phyloP scores from a whole-genome alignment of 768 basidiomycete species.

The Cytidiella melzeri region DNA sequence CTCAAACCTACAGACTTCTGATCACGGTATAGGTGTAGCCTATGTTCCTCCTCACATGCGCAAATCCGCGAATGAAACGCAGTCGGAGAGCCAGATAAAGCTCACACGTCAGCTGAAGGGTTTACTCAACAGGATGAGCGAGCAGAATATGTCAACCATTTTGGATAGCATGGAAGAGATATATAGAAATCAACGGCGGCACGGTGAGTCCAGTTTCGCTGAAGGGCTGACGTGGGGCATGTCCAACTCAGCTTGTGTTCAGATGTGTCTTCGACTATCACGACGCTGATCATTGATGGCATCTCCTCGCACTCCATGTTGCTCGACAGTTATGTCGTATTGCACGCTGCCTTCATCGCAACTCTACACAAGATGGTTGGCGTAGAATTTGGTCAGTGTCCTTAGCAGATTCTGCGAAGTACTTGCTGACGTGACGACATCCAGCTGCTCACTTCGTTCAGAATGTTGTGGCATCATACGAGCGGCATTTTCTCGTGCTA shows the following conservation, averaged over 20 bases:
- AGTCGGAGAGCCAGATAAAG: constrained; percentile 41
- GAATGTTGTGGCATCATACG: constrained; percentile 59
- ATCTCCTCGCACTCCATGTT: constrained; percentile 77
- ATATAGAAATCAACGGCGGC: constrained; percentile 70
- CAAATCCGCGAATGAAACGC: constrained; percentile 33
- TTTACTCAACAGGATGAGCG: constrained; percentile 87
- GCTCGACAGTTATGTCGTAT: constrained; percentile 83
- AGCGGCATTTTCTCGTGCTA: constrained; percentile 41
- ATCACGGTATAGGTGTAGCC: constrained; percentile 41
- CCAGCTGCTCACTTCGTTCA: constrained; percentile 83
- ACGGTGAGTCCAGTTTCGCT: constrained; percentile 50
- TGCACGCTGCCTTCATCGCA: constrained; percentile 82
- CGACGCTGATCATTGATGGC: constrained; percentile 68
- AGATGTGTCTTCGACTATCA: constrained; percentile 83
- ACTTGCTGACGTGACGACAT: constrained; percentile 1
- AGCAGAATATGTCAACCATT: constrained; percentile 79
- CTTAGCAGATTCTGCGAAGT: neutral
- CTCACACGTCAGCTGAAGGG: constrained; percentile 79
- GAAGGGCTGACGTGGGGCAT: neutral
- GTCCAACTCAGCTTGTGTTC: neutral
- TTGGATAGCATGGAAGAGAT: constrained; percentile 67
- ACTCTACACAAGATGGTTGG: constrained; percentile 77
- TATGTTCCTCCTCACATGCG: constrained; percentile 86
- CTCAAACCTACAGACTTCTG: no score
- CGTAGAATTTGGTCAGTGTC: constrained; percentile 76